A percentile compares a stretch with the other conserved stretches of the same genome.
Evolutionary conservation across 768 basidiomycete species (phyloP).

Genomic region (Tylopilus plumbeoviolaceoides): DNA sequence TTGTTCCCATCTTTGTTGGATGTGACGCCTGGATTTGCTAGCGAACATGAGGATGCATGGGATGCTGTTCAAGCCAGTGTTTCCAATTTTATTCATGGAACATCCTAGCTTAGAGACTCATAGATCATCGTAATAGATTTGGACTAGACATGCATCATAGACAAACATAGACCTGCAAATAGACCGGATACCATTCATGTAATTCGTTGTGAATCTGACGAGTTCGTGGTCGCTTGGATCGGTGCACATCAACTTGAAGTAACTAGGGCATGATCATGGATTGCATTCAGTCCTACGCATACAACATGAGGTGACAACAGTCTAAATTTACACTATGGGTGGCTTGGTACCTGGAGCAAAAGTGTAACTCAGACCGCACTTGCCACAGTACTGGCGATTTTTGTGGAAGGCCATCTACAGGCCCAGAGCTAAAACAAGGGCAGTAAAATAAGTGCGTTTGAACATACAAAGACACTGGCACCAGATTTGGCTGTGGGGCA

Average conservation of each 20-base stretch:
- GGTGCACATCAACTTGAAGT: too few relatives aligned
- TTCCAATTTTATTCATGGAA: neutral
- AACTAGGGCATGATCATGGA: neutral
- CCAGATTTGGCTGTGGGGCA: slow-evolving; percentile 84
- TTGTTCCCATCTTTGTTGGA: too few relatives aligned
- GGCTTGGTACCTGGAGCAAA: slow-evolving; percentile 81
- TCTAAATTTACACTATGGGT: slow-evolving; percentile 51
- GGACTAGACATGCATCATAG: neutral
- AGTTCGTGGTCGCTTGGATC: too few relatives aligned
- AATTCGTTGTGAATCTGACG: neutral
- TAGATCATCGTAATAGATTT: neutral
- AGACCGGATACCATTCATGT: too few relatives aligned
- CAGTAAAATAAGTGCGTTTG: neutral
- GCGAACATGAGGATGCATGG: too few relatives aligned
- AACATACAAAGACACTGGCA: slow-evolving; percentile 78
- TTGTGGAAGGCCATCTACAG: slow-evolving; percentile 96
- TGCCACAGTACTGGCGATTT: slow-evolving; percentile 97
- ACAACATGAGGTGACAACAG: too few relatives aligned
- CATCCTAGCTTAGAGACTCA: too few relatives aligned
- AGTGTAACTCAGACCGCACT: slow-evolving; percentile 85
- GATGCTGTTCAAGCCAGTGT: too few relatives aligned
- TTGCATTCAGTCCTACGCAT: slow-evolving; percentile 10
- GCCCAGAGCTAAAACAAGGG: slow-evolving; percentile 9
- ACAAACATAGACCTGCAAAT: neutral
- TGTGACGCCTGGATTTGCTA: too few relatives aligned